Conservation (phyloP, 2,329 filamentous ascomycete genomes). For the Coccinonectria pachysandricola region DNA sequence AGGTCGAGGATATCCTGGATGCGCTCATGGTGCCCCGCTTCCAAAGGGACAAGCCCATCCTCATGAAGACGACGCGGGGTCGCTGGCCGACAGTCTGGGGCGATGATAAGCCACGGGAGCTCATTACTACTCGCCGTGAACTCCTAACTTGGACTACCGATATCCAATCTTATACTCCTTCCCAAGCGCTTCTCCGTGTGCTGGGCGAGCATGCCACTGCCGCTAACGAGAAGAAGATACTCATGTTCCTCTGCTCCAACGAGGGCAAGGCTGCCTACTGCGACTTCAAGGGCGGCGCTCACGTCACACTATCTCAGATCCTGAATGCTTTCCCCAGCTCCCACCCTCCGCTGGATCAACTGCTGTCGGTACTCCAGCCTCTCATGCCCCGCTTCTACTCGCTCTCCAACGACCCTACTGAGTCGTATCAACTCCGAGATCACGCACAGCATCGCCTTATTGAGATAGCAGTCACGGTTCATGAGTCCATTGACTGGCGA, state of each 20-base stretch:
- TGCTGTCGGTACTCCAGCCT: conserved; percentile 71
- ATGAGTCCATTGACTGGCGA: conserved; percentile 74
- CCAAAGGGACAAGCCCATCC: conserved; percentile 72
- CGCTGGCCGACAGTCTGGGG: conserved; percentile 99
- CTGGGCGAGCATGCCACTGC: conserved; percentile 77
- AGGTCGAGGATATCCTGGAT: conserved; percentile 79
- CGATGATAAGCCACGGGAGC: conserved; percentile 70
- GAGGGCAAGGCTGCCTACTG: conserved; percentile 91
- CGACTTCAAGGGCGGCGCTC: conserved; percentile 81
- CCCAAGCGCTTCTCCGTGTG: conserved; percentile 74
- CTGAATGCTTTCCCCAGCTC: conserved; percentile 86
- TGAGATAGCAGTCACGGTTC: conserved; percentile 93
- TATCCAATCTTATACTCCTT: conserved; percentile 84
- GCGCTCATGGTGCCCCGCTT: conserved; percentile 70
- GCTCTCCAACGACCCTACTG: conserved; percentile 87
- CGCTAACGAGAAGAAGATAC: conserved; percentile 76
- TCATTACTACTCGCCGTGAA: conserved; percentile 84
- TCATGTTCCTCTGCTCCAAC: conserved; percentile 74
- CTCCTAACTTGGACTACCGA: conserved; percentile 95
- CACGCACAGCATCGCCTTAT: conserved; percentile 68
- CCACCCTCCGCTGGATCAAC: conserved; percentile 72
- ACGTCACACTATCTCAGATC: conserved; percentile 77
- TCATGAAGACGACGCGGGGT: conserved; percentile 67
- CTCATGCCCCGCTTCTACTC: conserved; percentile 99
- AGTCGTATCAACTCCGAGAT: conserved; percentile 57